Evolutionary conservation across 1,284 basidiomycete genomes (phyloP).

Genomic region (Cystobasidium pallidum): DNA sequence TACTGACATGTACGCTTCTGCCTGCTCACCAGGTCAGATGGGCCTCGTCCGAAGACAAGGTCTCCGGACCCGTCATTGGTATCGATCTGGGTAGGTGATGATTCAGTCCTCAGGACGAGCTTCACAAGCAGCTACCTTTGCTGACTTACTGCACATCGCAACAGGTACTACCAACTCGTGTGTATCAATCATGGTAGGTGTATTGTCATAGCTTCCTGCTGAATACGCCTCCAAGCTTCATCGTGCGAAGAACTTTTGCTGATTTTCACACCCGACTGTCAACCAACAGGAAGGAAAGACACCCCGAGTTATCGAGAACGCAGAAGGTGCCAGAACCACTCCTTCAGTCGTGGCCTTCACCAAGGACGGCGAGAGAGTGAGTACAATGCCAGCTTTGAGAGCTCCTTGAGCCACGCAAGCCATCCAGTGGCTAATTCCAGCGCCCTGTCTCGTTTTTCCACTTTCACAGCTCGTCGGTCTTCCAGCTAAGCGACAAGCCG

Average conservation of each 20-base stretch:
- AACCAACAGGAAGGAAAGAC: slow-evolving; percentile 96
- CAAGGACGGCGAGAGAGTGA: slow-evolving; percentile 65
- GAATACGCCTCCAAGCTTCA: too few species aligned
- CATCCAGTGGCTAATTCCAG: slow-evolving; percentile 56
- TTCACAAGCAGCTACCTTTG: not conserved
- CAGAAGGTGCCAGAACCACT: slow-evolving; percentile 96
- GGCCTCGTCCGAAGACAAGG: slow-evolving; percentile 40
- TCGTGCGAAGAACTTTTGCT: too few species aligned
- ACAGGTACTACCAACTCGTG: slow-evolving; percentile 45
- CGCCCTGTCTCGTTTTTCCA: slow-evolving; percentile 86
- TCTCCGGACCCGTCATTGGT: slow-evolving; percentile 46
- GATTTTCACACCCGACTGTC: too few species aligned
- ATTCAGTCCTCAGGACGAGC: slow-evolving; percentile 2
- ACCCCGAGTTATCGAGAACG: slow-evolving; percentile 93
- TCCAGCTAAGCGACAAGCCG: slow-evolving; percentile 95
- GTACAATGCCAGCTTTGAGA: not conserved
- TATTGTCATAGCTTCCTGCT: too few species aligned
- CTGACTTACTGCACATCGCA: not conserved
- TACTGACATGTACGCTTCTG: not conserved
- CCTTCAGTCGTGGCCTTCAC: slow-evolving; percentile 99
- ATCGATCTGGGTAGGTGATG: slow-evolving; percentile 41
- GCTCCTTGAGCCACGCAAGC: not conserved
- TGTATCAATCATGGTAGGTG: slow-evolving; percentile 38
- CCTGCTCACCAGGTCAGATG: slow-evolving; percentile 36
- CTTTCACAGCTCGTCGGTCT: slow-evolving; percentile 71